Conservation (phyloP, 1,284 basidiomycete genomes). For the Bjerkandera adusta region DNA sequence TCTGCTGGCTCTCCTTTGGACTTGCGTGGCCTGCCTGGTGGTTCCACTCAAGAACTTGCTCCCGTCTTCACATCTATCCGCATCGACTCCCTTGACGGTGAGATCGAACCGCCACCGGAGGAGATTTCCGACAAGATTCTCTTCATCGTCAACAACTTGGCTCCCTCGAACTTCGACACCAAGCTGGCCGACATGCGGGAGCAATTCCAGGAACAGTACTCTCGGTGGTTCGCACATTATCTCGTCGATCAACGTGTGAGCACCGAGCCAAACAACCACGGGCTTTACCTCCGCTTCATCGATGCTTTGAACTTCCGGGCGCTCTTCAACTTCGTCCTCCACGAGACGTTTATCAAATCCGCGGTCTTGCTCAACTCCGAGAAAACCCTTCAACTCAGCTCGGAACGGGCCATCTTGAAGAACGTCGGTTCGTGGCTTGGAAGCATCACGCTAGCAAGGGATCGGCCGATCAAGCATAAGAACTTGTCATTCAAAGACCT, state of each 20-base stretch:
- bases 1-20: constrained; percentile 36
- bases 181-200: constrained; percentile 85
- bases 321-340: constrained; percentile 78
- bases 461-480: constrained; percentile 91
- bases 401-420: constrained; percentile 89
- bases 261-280: constrained; percentile 97
- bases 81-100: constrained; percentile 60
- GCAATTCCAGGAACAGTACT: constrained; percentile 78
- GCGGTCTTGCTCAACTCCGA: constrained; percentile 89
- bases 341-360: constrained; percentile 93
- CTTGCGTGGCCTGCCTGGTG: constrained; percentile 34
- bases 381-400: constrained; percentile 80
- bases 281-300: constrained; percentile 91
- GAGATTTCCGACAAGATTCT: constrained; percentile 92
- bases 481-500: constrained; percentile 97
- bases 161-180: constrained; percentile 88
- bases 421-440: constrained; percentile 97
- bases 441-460: constrained; percentile 87
- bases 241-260: constrained; percentile 95
- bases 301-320: constrained; percentile 72
- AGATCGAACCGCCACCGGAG: constrained; percentile 75
- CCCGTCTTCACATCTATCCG: constrained; percentile 74
- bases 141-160: constrained; percentile 98
- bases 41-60: constrained; percentile 39
- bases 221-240: constrained; percentile 97